phyloP scores from a whole-genome alignment of 495 filamentous ascomycete genomes.

The Aspergillus sclerotiicarbonarius region DNA sequence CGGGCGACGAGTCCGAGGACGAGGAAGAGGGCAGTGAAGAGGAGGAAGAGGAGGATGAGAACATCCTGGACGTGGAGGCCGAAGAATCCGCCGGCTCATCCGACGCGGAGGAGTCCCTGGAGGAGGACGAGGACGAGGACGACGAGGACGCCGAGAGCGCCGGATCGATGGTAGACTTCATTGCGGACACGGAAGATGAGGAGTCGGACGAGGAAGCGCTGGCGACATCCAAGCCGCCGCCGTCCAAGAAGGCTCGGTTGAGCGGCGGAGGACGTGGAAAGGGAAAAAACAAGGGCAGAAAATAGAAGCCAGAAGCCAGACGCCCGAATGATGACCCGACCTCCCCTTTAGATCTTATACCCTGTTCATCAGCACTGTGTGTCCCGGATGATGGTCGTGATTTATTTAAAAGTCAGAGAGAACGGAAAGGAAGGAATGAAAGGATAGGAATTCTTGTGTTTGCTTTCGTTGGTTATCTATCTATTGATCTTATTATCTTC shows the following conservation, averaged over 20 bases:
- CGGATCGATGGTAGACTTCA: conserved; percentile 46
- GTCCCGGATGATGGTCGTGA: conserved; percentile 1
- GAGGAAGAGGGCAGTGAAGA: conserved; percentile 40
- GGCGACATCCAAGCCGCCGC: conserved; percentile 26
- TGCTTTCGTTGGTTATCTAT: not conserved
- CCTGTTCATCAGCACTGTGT: conserved; percentile 16
- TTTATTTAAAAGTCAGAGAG: conserved; percentile 5
- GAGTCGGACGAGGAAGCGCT: conserved; percentile 35
- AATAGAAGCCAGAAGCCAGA: conserved; percentile 22
- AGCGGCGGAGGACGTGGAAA: conserved; percentile 24
- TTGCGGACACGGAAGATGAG: conserved; percentile 46
- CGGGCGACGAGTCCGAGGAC: conserved; percentile 38
- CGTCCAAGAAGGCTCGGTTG: conserved; percentile 40
- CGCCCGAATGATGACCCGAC: not conserved
- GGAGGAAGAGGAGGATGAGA: conserved; percentile 40
- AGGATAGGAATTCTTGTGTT: not conserved
- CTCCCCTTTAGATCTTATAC: conserved; percentile 15
- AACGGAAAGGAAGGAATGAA: not conserved
- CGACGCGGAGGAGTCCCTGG: conserved; percentile 46
- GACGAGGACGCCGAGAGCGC: conserved; percentile 44
- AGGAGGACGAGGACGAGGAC: conserved; percentile 43
- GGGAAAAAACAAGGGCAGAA: conserved; percentile 36
- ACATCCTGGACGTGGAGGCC: conserved; percentile 45
- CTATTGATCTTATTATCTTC: too few species aligned
- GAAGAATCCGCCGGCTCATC: conserved; percentile 48